These are phyloP conservation scores for Apiotrichum montevideense DNA, from an alignment of 1,284 basidiomycete genomes.

Conservation along the genomic window DNA sequence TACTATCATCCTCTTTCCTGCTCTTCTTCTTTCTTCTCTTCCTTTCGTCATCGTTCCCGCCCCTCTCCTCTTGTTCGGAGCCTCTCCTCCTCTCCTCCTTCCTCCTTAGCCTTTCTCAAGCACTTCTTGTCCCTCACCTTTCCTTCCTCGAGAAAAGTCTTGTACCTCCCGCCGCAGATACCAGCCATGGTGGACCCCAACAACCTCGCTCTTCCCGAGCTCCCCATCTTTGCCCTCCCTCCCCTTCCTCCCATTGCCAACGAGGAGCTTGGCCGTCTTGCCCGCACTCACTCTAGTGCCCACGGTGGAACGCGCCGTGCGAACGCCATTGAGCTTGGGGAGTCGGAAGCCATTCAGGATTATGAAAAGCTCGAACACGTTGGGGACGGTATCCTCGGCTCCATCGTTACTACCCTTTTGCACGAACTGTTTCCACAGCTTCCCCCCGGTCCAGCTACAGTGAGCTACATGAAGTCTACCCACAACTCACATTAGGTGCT, in stretches of 20 bases:
- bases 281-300: constrained; percentile 26
- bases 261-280: constrained; percentile 11
- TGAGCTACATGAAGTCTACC: constrained; percentile 12
- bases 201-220: constrained; percentile 10
- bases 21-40: background rate
- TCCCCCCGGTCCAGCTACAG: constrained; percentile 29
- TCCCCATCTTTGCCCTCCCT: constrained; percentile 24
- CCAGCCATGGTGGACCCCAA: background rate
- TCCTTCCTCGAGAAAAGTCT: too few species aligned
- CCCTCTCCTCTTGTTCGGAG: too few species aligned
- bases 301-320: constrained; percentile 3
- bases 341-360: constrained; percentile 16
- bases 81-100: background rate
- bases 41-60: background rate
- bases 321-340: constrained; percentile 8
- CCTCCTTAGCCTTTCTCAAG: background rate
- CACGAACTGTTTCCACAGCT: constrained; percentile 36
- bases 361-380: constrained; percentile 45
- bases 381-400: constrained; percentile 32
- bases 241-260: constrained; percentile 30
- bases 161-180: too few species aligned
- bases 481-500: constrained; percentile 20
- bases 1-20: background rate
- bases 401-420: constrained; percentile 29
- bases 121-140: constrained; percentile 1